A percentile compares a stretch with the other conserved stretches of the same genome.
Conservation (phyloP, 108 stramenopile species). For the Nitzschia sp. region DNA sequence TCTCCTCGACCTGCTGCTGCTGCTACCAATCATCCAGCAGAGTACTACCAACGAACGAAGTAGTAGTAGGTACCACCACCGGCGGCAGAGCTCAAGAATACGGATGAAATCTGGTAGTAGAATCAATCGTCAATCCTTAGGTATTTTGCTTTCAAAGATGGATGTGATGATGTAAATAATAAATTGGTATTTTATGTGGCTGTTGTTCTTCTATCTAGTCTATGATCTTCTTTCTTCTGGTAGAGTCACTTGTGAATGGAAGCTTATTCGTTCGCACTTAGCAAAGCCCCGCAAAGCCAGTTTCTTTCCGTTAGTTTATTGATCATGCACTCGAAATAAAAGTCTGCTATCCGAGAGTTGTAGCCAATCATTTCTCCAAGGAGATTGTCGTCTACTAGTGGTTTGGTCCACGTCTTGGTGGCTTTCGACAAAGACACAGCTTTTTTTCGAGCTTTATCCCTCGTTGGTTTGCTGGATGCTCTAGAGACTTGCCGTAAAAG, state of each 20-base stretch:
- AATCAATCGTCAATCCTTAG: not conserved
- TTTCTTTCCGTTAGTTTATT: not conserved
- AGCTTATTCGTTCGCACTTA: too few species aligned
- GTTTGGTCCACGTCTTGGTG: not conserved
- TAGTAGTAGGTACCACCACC: too few species aligned
- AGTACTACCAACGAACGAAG: too few species aligned
- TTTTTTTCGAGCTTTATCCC: not conserved
- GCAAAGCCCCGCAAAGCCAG: not conserved
- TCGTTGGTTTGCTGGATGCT: constrained; percentile 5
- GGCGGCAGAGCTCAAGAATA: too few species aligned
- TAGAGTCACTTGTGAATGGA: too few species aligned
- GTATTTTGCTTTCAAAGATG: not conserved
- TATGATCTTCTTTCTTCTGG: too few species aligned
- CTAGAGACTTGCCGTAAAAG: not conserved
- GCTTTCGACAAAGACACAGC: constrained; percentile 9
- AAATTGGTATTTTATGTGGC: too few species aligned
- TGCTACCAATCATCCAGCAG: too few species aligned
- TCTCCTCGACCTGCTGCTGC: too few species aligned
- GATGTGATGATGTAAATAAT: too few species aligned
- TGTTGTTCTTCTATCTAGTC: too few species aligned
- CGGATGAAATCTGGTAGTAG: too few species aligned
- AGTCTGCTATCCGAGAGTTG: constrained; percentile 3
- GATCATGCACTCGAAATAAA: not conserved
- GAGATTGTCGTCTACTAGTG: not conserved
- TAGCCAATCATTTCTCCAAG: not conserved